A percentile compares a stretch with the other conserved stretches of the same genome.
These are phyloP conservation scores for Picochlorum sp. DNA, from an alignment of 139 green algal genomes.

Conservation along the genomic window DNA sequence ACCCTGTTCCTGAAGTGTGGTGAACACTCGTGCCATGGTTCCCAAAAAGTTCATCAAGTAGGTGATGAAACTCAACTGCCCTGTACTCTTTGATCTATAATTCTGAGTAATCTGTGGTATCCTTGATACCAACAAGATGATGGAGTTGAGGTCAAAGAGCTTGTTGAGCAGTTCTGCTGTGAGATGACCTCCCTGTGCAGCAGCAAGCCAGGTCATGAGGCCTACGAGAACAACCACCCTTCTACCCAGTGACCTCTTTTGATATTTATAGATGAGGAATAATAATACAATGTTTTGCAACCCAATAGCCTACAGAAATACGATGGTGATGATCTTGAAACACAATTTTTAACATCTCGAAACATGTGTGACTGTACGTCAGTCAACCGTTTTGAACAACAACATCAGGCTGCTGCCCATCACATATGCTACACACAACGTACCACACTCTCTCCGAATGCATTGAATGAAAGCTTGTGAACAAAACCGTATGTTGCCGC, in stretches of 20 bases:
- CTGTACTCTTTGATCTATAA: constrained; percentile 38
- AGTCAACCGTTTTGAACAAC: too few relatives aligned
- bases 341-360: too few relatives aligned
- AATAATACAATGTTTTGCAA: constrained; percentile 62
- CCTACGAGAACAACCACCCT: background rate
- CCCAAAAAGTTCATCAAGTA: constrained; percentile 53
- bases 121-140: constrained; percentile 53
- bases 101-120: constrained; percentile 48
- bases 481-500: constrained; percentile 59
- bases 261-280: constrained; percentile 59
- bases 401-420: background rate
- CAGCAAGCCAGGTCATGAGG: constrained; percentile 9
- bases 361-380: too few relatives aligned
- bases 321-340: background rate
- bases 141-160: constrained; percentile 55
- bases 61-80: constrained; percentile 61
- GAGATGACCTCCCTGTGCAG: constrained; percentile 28
- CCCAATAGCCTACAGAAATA: background rate
- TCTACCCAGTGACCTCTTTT: constrained; percentile 10
- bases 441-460: constrained; percentile 66
- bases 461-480: constrained; percentile 56
- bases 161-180: constrained; percentile 14
- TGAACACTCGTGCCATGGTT: constrained; percentile 62
- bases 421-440: background rate
- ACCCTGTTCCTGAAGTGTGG: constrained; percentile 48